A percentile compares a stretch with the other conserved stretches of the same genome.
Evolutionary conservation across 805 yeast genomes (phyloP).

Genomic region (Yamadazyma akitaensis): DNA sequence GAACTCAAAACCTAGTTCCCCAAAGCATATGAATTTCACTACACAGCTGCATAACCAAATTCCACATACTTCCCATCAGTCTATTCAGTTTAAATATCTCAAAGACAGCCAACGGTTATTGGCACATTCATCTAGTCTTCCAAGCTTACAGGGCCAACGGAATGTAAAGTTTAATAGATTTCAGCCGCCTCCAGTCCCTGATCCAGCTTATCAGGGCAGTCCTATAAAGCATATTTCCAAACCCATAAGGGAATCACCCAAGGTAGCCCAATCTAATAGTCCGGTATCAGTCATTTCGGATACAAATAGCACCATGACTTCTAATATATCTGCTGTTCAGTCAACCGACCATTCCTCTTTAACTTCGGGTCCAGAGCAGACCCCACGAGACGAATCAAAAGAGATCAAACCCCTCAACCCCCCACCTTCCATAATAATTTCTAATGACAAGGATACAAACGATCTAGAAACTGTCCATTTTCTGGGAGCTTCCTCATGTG

Average conservation of each 20-base stretch:
- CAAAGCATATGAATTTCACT: slow-evolving; percentile 8
- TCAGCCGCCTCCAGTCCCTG: slow-evolving; percentile 12
- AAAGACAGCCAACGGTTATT: slow-evolving; percentile 12
- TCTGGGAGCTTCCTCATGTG: not conserved
- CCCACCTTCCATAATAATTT: slow-evolving; percentile 5
- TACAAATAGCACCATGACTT: slow-evolving; percentile 26
- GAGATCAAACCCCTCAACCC: not conserved
- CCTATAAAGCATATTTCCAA: slow-evolving; percentile 1
- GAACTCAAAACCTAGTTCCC: slow-evolving; percentile 18
- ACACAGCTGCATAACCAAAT: not conserved
- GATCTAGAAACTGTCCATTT: slow-evolving; percentile 2
- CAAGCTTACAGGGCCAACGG: slow-evolving; percentile 18
- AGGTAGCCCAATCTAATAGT: slow-evolving; percentile 17
- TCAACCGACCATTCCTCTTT: slow-evolving; percentile 29
- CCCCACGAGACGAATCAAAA: not conserved
- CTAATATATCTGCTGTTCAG: slow-evolving; percentile 26
- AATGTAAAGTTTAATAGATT: slow-evolving; percentile 7
- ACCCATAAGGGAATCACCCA: not conserved
- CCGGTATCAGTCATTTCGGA: slow-evolving; percentile 28
- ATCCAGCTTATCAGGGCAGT: not conserved
- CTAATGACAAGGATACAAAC: slow-evolving; percentile 5
- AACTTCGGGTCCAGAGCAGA: slow-evolving; percentile 15
- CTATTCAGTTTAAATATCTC: slow-evolving; percentile 1
- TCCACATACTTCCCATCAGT: not conserved
- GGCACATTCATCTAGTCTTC: slow-evolving; percentile 27